Evolutionary conservation across 1,139 yeast genomes (phyloP).

Genomic region (Sugiyamaella neomexicana): DNA sequence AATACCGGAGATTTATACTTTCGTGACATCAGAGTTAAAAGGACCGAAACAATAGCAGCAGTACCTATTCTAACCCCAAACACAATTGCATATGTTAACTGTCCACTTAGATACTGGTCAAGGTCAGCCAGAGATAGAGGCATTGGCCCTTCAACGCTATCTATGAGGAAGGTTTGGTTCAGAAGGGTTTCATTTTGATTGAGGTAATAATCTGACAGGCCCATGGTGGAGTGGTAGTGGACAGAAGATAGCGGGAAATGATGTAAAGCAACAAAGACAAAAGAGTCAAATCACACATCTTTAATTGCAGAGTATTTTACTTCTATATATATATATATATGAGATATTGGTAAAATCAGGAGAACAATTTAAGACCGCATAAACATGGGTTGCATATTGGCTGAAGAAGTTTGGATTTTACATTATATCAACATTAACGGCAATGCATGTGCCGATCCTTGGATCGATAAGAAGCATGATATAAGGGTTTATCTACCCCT

Average conservation of each 20-base stretch:
- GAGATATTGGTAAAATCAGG: background rate
- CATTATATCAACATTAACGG: background rate
- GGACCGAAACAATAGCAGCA: constrained; percentile 34
- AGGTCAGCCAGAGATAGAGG: constrained; percentile 42
- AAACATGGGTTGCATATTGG: background rate
- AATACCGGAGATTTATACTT: constrained; percentile 60
- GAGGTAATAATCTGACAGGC: constrained; percentile 14
- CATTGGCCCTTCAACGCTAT: constrained; percentile 33
- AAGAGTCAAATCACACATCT: too few relatives aligned
- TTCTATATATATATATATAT: background rate
- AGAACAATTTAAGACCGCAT: background rate
- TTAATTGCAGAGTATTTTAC: background rate
- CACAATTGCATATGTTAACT: constrained; percentile 39
- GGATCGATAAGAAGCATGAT: background rate
- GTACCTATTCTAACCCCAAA: constrained; percentile 46
- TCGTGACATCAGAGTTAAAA: constrained; percentile 26
- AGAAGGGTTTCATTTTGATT: constrained; percentile 22
- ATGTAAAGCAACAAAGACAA: too few relatives aligned
- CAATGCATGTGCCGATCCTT: background rate
- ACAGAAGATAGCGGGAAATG: background rate
- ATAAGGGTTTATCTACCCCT: constrained; percentile 2
- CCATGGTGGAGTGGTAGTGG: constrained; percentile 8
- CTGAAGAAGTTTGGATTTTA: background rate
- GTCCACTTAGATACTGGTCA: constrained; percentile 39
- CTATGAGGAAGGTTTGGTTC: constrained; percentile 24